Conservation (phyloP, 208 protist species). For the Novymonas esmeraldas region DNA sequence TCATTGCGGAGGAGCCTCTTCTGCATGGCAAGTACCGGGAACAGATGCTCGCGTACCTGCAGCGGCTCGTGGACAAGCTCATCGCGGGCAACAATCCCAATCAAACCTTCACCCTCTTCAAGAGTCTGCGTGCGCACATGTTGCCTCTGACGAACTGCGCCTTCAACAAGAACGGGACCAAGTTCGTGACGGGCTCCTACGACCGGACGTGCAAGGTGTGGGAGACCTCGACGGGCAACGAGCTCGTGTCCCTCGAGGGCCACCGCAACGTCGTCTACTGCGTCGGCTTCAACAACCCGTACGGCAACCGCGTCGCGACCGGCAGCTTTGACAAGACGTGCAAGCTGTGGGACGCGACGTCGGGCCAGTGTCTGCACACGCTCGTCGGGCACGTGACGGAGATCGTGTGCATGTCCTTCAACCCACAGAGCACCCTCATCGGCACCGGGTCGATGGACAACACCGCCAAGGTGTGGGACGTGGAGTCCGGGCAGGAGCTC, state of each 20-base stretch:
- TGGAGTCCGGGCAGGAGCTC: conserved; percentile 90
- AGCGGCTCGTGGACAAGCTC: conserved; percentile 90
- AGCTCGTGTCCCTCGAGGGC: conserved; percentile 93
- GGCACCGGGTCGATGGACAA: conserved; percentile 97
- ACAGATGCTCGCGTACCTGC: conserved; percentile 85
- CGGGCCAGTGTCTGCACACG: conserved; percentile 90
- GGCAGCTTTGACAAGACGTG: conserved; percentile 97
- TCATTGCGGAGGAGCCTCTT: conserved; percentile 90
- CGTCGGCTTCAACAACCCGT: conserved; percentile 96
- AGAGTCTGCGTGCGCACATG: conserved; percentile 95
- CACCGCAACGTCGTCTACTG: conserved; percentile 97
- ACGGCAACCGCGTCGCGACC: conserved; percentile 94
- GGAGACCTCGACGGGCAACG: conserved; percentile 93
- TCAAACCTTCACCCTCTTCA: conserved; percentile 94
- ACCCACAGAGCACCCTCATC: conserved; percentile 89
- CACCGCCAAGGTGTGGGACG: conserved; percentile 94
- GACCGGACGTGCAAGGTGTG: conserved; percentile 97
- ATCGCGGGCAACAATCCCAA: conserved; percentile 65
- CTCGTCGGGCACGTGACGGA: conserved; percentile 94
- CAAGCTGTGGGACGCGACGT: conserved; percentile 93
- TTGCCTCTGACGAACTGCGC: conserved; percentile 97
- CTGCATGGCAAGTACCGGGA: conserved; percentile 74
- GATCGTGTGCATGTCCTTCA: conserved; percentile 96
- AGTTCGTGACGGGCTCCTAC: conserved; percentile 96
- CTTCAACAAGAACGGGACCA: conserved; percentile 95